phyloP scores from a whole-genome alignment of 306 rosid species.

The Dryas octopetala region DNA sequence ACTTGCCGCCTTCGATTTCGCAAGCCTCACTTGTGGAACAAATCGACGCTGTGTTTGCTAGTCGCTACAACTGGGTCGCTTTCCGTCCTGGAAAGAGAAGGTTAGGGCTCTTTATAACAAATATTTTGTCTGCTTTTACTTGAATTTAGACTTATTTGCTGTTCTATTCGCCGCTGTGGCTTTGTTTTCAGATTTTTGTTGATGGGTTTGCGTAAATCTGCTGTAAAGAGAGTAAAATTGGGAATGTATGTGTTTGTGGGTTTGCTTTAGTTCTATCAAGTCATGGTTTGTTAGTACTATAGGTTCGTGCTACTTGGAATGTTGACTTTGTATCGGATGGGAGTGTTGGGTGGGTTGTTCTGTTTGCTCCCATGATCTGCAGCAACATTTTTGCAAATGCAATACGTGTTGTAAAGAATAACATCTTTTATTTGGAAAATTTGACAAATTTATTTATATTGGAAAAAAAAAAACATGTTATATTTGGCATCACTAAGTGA shows the following conservation, averaged over 20 bases:
- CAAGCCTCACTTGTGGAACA: conserved; percentile 43
- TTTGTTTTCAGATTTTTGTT: too few species aligned
- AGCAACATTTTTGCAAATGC: not conserved
- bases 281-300: not conserved
- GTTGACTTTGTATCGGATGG: not conserved
- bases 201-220: not conserved
- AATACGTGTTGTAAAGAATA: not conserved
- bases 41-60: conserved; percentile 49
- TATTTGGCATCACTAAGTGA: not conserved
- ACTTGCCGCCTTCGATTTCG: conserved; percentile 70
- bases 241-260: not conserved
- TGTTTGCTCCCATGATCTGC: not conserved
- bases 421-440: not conserved
- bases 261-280: not conserved
- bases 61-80: conserved; percentile 65
- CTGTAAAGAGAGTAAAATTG: not conserved
- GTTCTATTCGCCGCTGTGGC: not conserved
- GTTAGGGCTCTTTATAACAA: conserved; percentile 8
- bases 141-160: not conserved
- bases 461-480: not conserved
- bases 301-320: not conserved
- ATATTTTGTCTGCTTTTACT: not conserved
- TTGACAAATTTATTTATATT: not conserved
- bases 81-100: conserved; percentile 58
- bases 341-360: not conserved